Evolutionary conservation across 2,329 filamentous ascomycete genomes (phyloP).

Genomic region (Fusarium sp.): DNA sequence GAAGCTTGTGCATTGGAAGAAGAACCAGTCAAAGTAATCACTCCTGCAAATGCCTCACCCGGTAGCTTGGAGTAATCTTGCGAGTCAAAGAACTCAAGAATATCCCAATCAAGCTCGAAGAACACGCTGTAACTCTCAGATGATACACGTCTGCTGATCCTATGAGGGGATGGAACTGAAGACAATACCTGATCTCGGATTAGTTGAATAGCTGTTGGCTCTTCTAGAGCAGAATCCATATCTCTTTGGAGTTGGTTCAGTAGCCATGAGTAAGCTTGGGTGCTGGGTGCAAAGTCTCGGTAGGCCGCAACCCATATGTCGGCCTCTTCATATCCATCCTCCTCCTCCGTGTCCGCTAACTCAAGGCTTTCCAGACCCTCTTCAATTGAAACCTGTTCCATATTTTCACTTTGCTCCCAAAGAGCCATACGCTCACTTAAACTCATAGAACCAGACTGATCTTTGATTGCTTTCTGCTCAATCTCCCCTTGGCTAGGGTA

Average conservation of each 20-base stretch:
- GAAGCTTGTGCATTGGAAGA: neutral
- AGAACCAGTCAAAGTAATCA: neutral
- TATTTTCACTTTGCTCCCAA: neutral
- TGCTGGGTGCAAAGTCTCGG: neutral
- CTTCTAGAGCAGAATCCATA: neutral
- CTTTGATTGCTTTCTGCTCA: neutral
- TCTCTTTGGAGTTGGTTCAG: neutral
- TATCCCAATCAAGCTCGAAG: neutral
- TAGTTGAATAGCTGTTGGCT: neutral
- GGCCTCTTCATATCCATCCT: neutral
- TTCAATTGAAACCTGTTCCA: accelerated
- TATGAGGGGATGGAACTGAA: neutral
- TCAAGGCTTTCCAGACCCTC: neutral
- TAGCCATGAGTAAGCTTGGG: neutral
- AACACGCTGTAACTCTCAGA: neutral
- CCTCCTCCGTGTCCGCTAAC: neutral
- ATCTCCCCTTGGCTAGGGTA: neutral
- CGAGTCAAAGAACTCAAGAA: neutral
- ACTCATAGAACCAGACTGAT: neutral
- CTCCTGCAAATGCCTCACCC: accelerated
- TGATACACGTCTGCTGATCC: neutral
- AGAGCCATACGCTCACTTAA: neutral
- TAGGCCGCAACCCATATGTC: neutral
- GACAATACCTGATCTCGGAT: neutral
- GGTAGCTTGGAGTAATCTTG: neutral